A percentile compares a stretch with the other conserved stretches of the same genome.
These are phyloP conservation scores for Reticulascus tulasneorum DNA, from an alignment of 2,329 filamentous ascomycete genomes.

Conservation along the genomic window DNA sequence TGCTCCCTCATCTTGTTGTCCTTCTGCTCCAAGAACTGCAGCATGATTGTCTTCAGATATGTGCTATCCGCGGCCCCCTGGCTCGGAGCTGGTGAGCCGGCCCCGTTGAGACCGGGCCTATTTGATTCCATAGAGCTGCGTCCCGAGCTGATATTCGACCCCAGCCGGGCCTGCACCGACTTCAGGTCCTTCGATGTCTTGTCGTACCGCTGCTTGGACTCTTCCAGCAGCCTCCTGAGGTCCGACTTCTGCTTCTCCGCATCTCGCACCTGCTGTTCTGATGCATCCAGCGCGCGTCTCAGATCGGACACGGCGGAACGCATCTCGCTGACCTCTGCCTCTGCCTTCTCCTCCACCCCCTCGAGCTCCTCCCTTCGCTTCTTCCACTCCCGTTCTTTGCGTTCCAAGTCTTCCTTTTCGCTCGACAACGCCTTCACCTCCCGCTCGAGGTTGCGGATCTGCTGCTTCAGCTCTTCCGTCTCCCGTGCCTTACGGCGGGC, in stretches of 20 bases:
- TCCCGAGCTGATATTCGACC: conserved; percentile 24
- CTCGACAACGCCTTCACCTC: conserved; percentile 66
- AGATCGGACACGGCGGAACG: conserved; percentile 73
- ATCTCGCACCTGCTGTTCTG: conserved; percentile 79
- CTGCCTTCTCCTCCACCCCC: conserved; percentile 61
- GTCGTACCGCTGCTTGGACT: conserved; percentile 72
- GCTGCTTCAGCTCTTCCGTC: conserved; percentile 77
- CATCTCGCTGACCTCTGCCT: conserved; percentile 71
- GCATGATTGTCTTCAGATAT: conserved; percentile 75
- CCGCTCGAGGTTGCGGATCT: conserved; percentile 76
- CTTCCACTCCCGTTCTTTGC: conserved; percentile 70
- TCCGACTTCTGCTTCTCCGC: conserved; percentile 78
- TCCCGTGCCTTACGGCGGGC: conserved; percentile 76
- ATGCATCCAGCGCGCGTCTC: conserved; percentile 77
- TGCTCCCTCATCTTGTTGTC: conserved; percentile 72
- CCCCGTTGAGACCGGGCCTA: conserved; percentile 36
- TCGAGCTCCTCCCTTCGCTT: conserved; percentile 74
- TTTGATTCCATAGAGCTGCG: conserved; percentile 43
- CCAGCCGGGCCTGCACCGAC: conserved; percentile 43
- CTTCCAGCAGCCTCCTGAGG: conserved; percentile 71
- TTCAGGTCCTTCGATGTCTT: conserved; percentile 69
- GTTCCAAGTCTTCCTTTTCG: conserved; percentile 75
- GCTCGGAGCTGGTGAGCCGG: conserved; percentile 3
- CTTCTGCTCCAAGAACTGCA: conserved; percentile 78
- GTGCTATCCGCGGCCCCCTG: conserved; percentile 43